Conservation (phyloP, 2,329 filamentous ascomycete species). For the Penicillium sp. region DNA sequence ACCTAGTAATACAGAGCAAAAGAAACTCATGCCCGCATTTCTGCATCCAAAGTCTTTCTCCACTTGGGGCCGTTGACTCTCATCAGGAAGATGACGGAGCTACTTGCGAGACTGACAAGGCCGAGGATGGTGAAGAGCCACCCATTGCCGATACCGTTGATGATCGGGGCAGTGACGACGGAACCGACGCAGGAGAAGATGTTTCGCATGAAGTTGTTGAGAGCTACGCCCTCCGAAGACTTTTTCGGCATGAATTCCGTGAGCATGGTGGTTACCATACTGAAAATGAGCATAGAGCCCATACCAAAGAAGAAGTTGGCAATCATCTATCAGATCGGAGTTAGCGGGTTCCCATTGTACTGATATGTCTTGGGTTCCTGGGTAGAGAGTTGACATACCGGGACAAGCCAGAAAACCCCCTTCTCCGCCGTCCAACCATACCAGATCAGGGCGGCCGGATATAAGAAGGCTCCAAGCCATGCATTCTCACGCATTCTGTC, state of each 20-base stretch:
- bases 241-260: constrained; percentile 76
- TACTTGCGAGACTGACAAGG: constrained; percentile 56
- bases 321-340: constrained; percentile 43
- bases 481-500: constrained; percentile 81
- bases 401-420: constrained; percentile 61
- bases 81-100: constrained; percentile 61
- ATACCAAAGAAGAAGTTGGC: constrained; percentile 73
- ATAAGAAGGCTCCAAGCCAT: constrained; percentile 69
- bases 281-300: constrained; percentile 75
- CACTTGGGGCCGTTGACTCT: constrained; percentile 60
- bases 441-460: constrained; percentile 67
- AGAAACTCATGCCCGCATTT: constrained; percentile 16
- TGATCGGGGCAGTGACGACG: constrained; percentile 67
- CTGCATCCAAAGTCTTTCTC: constrained; percentile 60
- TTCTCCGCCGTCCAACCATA: constrained; percentile 73
- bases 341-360: background rate
- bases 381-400: constrained; percentile 34
- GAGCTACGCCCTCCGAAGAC: constrained; percentile 69
- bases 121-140: constrained; percentile 69
- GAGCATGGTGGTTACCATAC: constrained; percentile 73
- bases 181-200: constrained; percentile 71
- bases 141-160: constrained; percentile 68
- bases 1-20: background rate
- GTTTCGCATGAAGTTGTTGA: constrained; percentile 79
- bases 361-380: background rate